phyloP scores from a whole-genome alignment of 768 basidiomycete genomes.

The Suillus variegatus region DNA sequence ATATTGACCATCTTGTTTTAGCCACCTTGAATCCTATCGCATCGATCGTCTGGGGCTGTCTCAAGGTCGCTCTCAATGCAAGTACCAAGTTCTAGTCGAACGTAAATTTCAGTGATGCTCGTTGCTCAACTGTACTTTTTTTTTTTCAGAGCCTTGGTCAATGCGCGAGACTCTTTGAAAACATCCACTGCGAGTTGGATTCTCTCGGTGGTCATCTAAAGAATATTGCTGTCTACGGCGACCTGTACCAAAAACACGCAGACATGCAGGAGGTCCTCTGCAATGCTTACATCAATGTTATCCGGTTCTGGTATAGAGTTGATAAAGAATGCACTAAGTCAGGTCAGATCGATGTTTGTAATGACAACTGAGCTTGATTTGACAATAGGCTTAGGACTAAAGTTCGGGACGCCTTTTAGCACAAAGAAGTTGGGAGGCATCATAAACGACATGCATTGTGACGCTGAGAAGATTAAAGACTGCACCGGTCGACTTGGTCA shows the following conservation, averaged over 20 bases:
- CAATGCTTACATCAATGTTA: constrained; percentile 21
- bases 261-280: constrained; percentile 16
- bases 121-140: too few species aligned
- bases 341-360: neutral
- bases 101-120: constrained; percentile 12
- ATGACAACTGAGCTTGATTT: neutral
- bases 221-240: constrained; percentile 15
- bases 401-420: neutral
- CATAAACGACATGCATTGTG: neutral
- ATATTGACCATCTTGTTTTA: too few species aligned
- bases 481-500: neutral
- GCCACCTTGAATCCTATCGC: too few species aligned
- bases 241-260: constrained; percentile 20
- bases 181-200: constrained; percentile 18
- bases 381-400: neutral
- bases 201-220: constrained; percentile 15
- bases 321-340: constrained; percentile 22
- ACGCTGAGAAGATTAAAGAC: neutral
- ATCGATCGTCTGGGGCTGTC: neutral
- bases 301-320: constrained; percentile 26
- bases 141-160: constrained; percentile 12
- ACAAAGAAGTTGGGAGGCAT: constrained; percentile 1
- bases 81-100: neutral
- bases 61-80: neutral
- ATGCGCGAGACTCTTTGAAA: constrained; percentile 19